Evolutionary conservation across 169 alveolate species (phyloP).

Genomic region (Babesia ovis): DNA sequence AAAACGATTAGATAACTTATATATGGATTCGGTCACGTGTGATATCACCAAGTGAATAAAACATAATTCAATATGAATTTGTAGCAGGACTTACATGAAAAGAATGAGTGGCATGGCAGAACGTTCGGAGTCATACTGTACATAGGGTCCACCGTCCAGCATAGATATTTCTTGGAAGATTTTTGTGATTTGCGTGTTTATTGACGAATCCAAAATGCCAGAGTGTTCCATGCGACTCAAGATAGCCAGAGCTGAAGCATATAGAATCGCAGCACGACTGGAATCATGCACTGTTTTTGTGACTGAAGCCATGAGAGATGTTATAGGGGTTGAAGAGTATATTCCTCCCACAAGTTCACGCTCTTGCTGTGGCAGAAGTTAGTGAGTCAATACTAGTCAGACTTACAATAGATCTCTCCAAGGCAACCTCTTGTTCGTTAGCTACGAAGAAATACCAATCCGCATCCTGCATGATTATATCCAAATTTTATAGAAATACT

Average conservation of each 20-base stretch:
- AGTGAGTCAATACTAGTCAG: too few species aligned
- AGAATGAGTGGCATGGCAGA: conserved; percentile 46
- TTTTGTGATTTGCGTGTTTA: conserved; percentile 18
- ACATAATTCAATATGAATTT: neutral
- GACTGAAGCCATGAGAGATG: conserved; percentile 46
- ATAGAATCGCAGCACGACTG: conserved; percentile 59
- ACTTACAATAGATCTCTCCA: conserved; percentile 32
- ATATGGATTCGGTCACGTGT: too few species aligned
- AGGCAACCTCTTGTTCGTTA: conserved; percentile 56
- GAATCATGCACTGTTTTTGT: conserved; percentile 53
- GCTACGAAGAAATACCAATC: conserved; percentile 66
- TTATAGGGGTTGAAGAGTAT: conserved; percentile 28
- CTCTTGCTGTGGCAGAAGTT: conserved; percentile 14
- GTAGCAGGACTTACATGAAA: conserved; percentile 41
- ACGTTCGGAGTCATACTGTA: conserved; percentile 49
- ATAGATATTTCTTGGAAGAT: conserved; percentile 23
- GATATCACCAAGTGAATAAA: too few species aligned
- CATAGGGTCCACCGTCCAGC: conserved; percentile 68
- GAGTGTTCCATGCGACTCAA: conserved; percentile 36
- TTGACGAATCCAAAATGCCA: neutral
- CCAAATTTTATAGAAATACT: neutral
- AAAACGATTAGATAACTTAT: too few species aligned
- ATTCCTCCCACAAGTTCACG: conserved; percentile 46
- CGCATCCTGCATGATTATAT: conserved; percentile 12
- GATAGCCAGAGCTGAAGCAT: conserved; percentile 45